Evolutionary conservation across 2,329 filamentous ascomycete species (phyloP).

Genomic region (Ophiocordyceps camponoti-leonardi): DNA sequence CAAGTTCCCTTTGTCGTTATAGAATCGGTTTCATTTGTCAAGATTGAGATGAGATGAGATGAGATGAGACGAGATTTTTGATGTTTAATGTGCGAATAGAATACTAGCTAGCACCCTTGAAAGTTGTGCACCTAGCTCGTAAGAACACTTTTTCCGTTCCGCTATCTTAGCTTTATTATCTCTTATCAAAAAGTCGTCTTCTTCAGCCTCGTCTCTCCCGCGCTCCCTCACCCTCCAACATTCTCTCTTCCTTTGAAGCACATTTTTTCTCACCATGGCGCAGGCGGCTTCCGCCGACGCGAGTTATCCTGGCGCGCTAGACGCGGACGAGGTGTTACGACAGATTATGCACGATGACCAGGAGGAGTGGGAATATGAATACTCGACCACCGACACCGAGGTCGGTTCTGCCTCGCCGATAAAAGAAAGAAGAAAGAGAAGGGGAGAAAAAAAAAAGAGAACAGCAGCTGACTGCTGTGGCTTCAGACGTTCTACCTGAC

Average conservation of each 20-base stretch:
- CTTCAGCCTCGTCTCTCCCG: neutral
- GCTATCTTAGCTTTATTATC: no score
- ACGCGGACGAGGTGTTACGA: slow-evolving; percentile 11
- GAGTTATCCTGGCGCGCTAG: slow-evolving; percentile 9
- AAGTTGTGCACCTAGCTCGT: no score
- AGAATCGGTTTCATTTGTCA: no score
- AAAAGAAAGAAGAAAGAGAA: no score
- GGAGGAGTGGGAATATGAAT: slow-evolving; percentile 52
- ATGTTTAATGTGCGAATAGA: no score
- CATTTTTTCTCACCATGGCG: neutral
- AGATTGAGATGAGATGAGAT: no score
- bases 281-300: neutral
- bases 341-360: slow-evolving; percentile 21
- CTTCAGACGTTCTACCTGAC: slow-evolving; percentile 46
- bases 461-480: neutral
- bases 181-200: neutral
- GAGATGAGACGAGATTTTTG: no score
- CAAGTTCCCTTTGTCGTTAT: no score
- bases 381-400: slow-evolving; percentile 46
- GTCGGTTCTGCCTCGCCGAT: slow-evolving; percentile 12
- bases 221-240: no score
- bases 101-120: no score
- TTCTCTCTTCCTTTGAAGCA: neutral
- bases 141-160: no score
- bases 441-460: neutral